Conservation (phyloP, 768 basidiomycete species). For the Termitomyces sp. region DNA sequence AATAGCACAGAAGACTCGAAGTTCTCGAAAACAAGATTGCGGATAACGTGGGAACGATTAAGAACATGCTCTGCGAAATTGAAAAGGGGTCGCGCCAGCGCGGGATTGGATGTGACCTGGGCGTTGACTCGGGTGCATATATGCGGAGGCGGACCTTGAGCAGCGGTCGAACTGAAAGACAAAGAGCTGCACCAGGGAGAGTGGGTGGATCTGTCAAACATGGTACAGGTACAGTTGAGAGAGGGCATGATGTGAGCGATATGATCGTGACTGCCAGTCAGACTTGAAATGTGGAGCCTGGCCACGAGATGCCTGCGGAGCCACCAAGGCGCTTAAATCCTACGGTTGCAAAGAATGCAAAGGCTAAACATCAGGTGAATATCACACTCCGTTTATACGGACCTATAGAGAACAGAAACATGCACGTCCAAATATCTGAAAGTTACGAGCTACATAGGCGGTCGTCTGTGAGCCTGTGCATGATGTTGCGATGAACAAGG, state of each 20-base stretch:
- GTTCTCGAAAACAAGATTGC: slow-evolving; percentile 15
- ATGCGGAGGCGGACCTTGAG: slow-evolving; percentile 11
- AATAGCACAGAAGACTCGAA: slow-evolving; percentile 23
- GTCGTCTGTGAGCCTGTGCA: neutral
- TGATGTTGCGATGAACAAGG: neutral
- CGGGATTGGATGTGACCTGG: slow-evolving; percentile 17
- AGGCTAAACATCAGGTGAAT: neutral
- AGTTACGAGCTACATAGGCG: neutral
- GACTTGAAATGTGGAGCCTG: slow-evolving; percentile 4
- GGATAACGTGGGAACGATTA: slow-evolving; percentile 20
- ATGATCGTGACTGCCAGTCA: slow-evolving; percentile 3
- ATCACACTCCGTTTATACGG: neutral
- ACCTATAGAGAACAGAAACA: neutral
- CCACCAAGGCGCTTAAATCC: neutral
- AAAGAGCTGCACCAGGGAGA: slow-evolving; percentile 10
- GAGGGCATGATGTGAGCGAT: slow-evolving; percentile 9
- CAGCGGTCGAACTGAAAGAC: neutral
- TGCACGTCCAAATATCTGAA: neutral
- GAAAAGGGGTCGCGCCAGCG: slow-evolving; percentile 19
- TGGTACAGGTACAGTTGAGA: neutral
- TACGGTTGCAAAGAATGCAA: neutral
- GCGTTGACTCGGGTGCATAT: slow-evolving; percentile 16
- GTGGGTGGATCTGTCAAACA: neutral
- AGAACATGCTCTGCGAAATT: slow-evolving; percentile 22
- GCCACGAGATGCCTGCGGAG: slow-evolving; percentile 4